phyloP scores from a whole-genome alignment of 306 rosid genomes.

The Lotus japonicus region DNA sequence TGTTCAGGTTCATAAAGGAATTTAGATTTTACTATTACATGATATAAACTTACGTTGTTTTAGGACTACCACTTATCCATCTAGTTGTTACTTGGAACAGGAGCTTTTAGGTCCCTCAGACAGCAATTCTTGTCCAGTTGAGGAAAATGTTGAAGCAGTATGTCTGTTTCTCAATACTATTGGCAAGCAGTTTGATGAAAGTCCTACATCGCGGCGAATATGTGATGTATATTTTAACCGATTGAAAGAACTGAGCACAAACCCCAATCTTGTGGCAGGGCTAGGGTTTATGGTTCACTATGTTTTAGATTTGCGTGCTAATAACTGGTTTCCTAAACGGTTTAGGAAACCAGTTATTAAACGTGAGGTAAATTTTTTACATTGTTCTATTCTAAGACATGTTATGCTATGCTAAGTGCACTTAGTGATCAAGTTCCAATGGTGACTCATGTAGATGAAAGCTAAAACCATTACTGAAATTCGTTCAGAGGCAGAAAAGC shows the following conservation, averaged over 20 bases:
- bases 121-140: conserved; percentile 53
- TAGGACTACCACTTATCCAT: background rate
- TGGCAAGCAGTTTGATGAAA: conserved; percentile 78
- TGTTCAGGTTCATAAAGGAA: conserved; percentile 46
- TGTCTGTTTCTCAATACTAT: conserved; percentile 69
- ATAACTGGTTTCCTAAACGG: conserved; percentile 78
- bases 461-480: conserved; percentile 87
- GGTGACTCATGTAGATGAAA: conserved; percentile 40
- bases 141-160: conserved; percentile 90
- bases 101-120: conserved; percentile 63
- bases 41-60: background rate
- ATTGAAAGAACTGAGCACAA: conserved; percentile 55
- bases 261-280: conserved; percentile 55
- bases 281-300: conserved; percentile 63
- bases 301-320: conserved; percentile 61
- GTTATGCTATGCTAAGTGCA: background rate
- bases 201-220: conserved; percentile 46
- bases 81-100: conserved; percentile 29
- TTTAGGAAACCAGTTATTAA: no score
- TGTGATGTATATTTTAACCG: conserved; percentile 52
- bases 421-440: conserved; percentile 11
- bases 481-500: conserved; percentile 80
- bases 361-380: conserved; percentile 48
- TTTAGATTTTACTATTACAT: background rate
- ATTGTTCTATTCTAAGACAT: background rate